Evolutionary conservation across 257 asterid species (phyloP).

Genomic region (Jaltomata sinuosa): DNA sequence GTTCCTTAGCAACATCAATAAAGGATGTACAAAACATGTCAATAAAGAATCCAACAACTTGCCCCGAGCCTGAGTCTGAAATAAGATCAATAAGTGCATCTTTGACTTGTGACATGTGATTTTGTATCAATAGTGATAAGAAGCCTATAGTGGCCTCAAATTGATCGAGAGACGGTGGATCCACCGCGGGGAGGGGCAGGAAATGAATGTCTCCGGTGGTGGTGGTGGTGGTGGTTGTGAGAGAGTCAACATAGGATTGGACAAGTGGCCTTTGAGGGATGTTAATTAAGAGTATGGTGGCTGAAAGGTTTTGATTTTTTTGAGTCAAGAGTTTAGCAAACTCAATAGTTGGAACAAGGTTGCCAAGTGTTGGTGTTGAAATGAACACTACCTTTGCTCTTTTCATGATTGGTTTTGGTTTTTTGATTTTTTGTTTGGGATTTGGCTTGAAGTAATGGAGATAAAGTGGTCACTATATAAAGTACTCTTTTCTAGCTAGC

Average conservation of each 20-base stretch:
- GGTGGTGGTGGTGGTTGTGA: not conserved
- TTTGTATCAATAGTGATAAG: not conserved
- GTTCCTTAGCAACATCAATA: slow-evolving; percentile 8
- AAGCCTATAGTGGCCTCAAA: not conserved
- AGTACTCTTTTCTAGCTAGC: not conserved
- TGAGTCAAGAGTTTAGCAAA: slow-evolving; percentile 4
- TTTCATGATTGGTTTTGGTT: not conserved
- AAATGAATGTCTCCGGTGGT: not conserved
- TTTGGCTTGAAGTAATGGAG: not conserved
- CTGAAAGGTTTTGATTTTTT: not conserved
- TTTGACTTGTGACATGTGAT: slow-evolving; percentile 1
- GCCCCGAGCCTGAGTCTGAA: not conserved
- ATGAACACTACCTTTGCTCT: slow-evolving; percentile 3
- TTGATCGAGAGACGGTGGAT: slow-evolving; percentile 3
- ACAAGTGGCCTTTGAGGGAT: slow-evolving; percentile 7
- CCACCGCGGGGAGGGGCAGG: not conserved
- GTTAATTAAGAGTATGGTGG: slow-evolving; percentile 1
- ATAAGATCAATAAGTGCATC: slow-evolving; percentile 5
- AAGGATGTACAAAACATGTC: slow-evolving; percentile 10
- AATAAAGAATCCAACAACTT: slow-evolving; percentile 1
- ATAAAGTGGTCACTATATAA: not conserved
- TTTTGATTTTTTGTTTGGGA: not conserved
- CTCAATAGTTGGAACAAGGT: slow-evolving; percentile 10
- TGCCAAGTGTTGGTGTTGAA: slow-evolving; percentile 10
- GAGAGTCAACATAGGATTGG: not conserved